Evolutionary conservation across 148 eudicot species (phyloP), one percentile per base, ranked within the genome.

Genomic region (Rhododendron molle): DNA sequence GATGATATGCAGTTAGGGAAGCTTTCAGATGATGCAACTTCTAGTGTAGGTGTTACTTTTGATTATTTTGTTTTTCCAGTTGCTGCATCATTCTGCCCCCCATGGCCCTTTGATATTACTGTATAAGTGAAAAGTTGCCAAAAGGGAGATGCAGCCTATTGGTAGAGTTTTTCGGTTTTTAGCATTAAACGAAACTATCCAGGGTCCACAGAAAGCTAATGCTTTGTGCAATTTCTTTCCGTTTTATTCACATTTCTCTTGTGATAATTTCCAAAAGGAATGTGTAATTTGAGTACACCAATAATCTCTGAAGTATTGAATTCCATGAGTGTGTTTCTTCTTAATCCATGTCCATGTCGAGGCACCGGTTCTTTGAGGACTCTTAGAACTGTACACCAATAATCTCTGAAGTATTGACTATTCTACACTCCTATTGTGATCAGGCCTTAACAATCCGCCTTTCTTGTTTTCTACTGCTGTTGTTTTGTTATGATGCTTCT

Each of bases 401-500:
- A 40, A 40, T 40, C 44, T 40, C 8, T 40, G 44, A 40, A 40
- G 44, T 40, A 6, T 40, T 40, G 28, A 14, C 54, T 13, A 44
- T 69, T 85, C 78, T 67, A 32, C 43, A 43, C 40, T 54, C 46
- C 18, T 46, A 58, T 65, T 40, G 2, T 62, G 1, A 38, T 49
- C 65, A 47, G 80, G 54, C 18, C 44, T 76, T 76, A 20, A 44
- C 34, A 38, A 43, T 34, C 11, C 34, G 32, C 54, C 58, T 77
- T 44, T 28, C 4, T 40, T 82, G 82, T 88, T 85, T 65, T 38
- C 50, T 34, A 49, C 78, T 80, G 15, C 69, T 73, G 69, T 46
- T 81, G 28, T 58, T 44, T 11, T 88, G 82, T 43, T 74, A 73
- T 85, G 34, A 36, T 87, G 78, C 58, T 90, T 90, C 71, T 90